These are phyloP conservation scores for Phyllosticta citrichinensis DNA, from an alignment of 2,329 filamentous ascomycete genomes.

Conservation along the genomic window DNA sequence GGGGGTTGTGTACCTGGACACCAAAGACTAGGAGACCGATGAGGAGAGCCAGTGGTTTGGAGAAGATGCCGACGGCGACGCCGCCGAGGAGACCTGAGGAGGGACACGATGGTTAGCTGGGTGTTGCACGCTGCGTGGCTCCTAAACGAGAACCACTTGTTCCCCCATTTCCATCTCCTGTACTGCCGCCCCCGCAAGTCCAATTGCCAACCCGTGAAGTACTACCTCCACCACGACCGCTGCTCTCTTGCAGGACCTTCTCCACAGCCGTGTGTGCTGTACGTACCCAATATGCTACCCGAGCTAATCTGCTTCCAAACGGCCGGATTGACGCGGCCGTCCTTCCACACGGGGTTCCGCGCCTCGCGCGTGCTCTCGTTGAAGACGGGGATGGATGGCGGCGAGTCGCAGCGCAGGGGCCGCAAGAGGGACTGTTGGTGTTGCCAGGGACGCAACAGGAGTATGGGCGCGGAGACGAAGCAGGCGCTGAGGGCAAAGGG, in stretches of 20 bases:
- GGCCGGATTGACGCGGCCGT: constrained; percentile 31
- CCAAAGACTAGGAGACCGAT: constrained; percentile 54
- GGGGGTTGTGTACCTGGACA: constrained; percentile 44
- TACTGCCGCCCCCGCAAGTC: neutral
- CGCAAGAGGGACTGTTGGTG: neutral
- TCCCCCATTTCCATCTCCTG: neutral
- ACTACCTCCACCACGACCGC: neutral
- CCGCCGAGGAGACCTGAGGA: constrained; percentile 48
- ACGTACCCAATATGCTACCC: constrained; percentile 36
- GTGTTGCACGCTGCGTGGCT: neutral
- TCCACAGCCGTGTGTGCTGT: neutral
- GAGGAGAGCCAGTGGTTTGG: constrained; percentile 57
- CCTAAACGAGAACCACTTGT: neutral
- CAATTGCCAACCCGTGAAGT: neutral
- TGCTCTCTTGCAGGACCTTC: neutral
- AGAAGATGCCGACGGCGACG: constrained; percentile 59
- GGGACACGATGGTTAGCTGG: neutral
- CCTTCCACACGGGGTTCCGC: constrained; percentile 27
- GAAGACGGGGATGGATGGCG: constrained; percentile 18
- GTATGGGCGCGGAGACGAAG: constrained; percentile 21
- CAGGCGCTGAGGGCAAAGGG: constrained; percentile 23
- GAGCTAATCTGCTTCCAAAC: constrained; percentile 36
- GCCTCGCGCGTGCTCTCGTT: constrained; percentile 30
- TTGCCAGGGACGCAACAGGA: constrained; percentile 10
- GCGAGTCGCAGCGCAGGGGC: constrained; percentile 20